Conservation (phyloP, 2,329 filamentous ascomycete genomes). For the Davidsoniella eucalypti region DNA sequence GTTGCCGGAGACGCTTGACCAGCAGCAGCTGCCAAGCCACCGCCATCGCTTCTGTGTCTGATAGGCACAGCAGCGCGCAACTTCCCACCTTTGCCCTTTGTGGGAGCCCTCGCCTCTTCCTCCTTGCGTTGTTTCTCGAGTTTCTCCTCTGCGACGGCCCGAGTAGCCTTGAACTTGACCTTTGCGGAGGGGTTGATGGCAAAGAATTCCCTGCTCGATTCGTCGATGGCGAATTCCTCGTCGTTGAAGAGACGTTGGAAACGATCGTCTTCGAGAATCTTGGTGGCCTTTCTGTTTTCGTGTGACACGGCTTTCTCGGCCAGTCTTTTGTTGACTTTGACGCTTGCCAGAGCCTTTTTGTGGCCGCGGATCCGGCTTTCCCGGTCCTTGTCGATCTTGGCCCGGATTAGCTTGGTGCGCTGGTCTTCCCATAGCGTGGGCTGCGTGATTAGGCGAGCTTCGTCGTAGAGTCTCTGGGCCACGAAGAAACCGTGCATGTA, state of each 20-base stretch:
- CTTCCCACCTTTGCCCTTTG: constrained; percentile 9
- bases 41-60: constrained; percentile 12
- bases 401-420: constrained; percentile 73
- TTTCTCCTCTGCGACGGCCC: constrained; percentile 20
- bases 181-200: constrained; percentile 73
- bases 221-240: constrained; percentile 82
- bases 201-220: constrained; percentile 72
- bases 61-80: constrained; percentile 10
- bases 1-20: neutral
- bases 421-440: constrained; percentile 91
- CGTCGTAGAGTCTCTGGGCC: constrained; percentile 84
- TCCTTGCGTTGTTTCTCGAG: constrained; percentile 26
- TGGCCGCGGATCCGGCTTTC: constrained; percentile 82
- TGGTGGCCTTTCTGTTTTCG: constrained; percentile 28
- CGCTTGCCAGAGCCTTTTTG: constrained; percentile 47
- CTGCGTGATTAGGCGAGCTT: constrained; percentile 82
- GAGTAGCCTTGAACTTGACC: constrained; percentile 10
- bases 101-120: constrained; percentile 13
- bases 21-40: constrained; percentile 2
- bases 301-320: constrained; percentile 57
- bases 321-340: constrained; percentile 82
- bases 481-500: constrained; percentile 99
- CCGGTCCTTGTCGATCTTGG: constrained; percentile 95
- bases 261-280: constrained; percentile 66
- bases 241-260: constrained; percentile 85